These are phyloP conservation scores for Petrea volubilis DNA, from an alignment of 257 asterid species.

Conservation along the genomic window DNA sequence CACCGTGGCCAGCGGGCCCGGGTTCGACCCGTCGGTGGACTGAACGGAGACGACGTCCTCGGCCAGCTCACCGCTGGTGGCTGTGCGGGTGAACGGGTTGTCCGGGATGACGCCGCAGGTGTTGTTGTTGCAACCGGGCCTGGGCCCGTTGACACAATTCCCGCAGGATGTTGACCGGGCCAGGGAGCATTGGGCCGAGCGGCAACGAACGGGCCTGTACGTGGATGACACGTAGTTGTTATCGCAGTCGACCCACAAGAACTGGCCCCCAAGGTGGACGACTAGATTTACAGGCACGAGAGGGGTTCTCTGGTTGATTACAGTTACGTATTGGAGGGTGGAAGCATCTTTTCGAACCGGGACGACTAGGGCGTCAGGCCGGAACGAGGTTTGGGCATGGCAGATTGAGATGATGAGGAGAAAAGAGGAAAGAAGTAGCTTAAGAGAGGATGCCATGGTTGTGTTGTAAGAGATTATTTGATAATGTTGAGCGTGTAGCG, in stretches of 20 bases:
- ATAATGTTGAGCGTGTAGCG: background rate
- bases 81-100: constrained; percentile 42
- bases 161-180: constrained; percentile 42
- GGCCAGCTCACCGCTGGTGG: constrained; percentile 56
- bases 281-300: constrained; percentile 48
- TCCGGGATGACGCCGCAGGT: constrained; percentile 40
- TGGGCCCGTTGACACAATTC: constrained; percentile 38
- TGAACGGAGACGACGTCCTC: constrained; percentile 50
- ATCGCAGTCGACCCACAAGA: constrained; percentile 73
- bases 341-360: constrained; percentile 57
- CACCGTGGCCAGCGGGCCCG: constrained; percentile 34
- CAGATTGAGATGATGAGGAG: constrained; percentile 25
- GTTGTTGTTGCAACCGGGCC: constrained; percentile 66
- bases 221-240: constrained; percentile 51
- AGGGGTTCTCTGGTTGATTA: constrained; percentile 58
- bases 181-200: constrained; percentile 55
- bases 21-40: constrained; percentile 50
- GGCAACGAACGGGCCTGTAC: constrained; percentile 54
- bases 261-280: constrained; percentile 69
- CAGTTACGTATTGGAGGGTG: constrained; percentile 59
- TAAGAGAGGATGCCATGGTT: constrained; percentile 28
- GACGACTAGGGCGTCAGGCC: constrained; percentile 54
- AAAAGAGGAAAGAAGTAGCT: constrained; percentile 12
- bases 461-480: background rate
- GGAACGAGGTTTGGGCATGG: constrained; percentile 39